Percentiles rank a stretch among this genome's conserved stretches.
These are phyloP conservation scores for Omphalotus guepiniiformis DNA, from an alignment of 768 basidiomycete genomes.

Conservation along the genomic window DNA sequence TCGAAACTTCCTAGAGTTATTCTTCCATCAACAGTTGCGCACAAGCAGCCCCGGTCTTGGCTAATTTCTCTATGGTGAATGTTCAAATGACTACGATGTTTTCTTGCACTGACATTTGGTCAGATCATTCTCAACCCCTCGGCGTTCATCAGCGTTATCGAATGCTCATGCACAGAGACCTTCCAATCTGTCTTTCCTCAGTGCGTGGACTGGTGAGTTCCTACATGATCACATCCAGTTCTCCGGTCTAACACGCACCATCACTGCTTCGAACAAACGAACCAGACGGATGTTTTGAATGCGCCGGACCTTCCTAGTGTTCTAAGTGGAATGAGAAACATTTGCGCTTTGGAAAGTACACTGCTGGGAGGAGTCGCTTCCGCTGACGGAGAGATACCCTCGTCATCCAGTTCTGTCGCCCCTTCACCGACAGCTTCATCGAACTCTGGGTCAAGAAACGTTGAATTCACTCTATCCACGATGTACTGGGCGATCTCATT, in stretches of 20 bases:
- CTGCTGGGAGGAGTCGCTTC: conserved; percentile 49
- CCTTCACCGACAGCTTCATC: conserved; percentile 22
- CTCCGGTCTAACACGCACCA: neutral
- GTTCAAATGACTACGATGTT: neutral
- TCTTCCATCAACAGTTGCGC: conserved; percentile 52
- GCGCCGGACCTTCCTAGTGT: conserved; percentile 43
- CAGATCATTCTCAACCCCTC: conserved; percentile 64
- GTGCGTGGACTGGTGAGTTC: conserved; percentile 60
- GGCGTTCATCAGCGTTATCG: conserved; percentile 57
- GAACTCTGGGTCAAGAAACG: neutral
- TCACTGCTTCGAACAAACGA: conserved; percentile 51
- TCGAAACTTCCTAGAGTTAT: conserved; percentile 35
- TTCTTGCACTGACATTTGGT: neutral
- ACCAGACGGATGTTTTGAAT: conserved; percentile 45
- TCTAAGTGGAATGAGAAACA: conserved; percentile 43
- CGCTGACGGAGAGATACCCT: conserved; percentile 36
- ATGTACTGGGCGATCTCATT: neutral
- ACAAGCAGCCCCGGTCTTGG: conserved; percentile 50
- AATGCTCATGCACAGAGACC: conserved; percentile 55
- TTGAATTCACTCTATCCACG: neutral
- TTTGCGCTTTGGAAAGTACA: conserved; percentile 49
- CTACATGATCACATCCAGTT: neutral
- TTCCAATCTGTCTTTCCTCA: conserved; percentile 52
- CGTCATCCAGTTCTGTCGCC: conserved; percentile 19
- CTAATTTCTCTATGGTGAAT: conserved; percentile 51